Percentiles rank a stretch among this genome's conserved stretches.
Conservation (phyloP, 805 yeast genomes). For the Myxozyma kluyveri region DNA sequence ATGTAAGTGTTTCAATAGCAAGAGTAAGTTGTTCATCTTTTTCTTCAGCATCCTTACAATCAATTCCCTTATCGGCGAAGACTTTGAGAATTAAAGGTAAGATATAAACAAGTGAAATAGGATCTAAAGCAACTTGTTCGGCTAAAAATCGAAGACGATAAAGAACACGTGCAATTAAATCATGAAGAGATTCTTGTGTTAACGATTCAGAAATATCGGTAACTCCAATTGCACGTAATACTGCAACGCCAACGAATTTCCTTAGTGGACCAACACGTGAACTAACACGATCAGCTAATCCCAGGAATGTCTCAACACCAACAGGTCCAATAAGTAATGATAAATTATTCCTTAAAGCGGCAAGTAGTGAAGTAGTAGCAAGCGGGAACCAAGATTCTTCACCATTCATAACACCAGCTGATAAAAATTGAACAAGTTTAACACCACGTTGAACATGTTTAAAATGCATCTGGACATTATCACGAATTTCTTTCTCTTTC, state of each 20-base stretch:
- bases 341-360: conserved; percentile 43
- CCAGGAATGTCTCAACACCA: conserved; percentile 53
- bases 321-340: conserved; percentile 44
- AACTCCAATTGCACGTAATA: conserved; percentile 53
- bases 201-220: conserved; percentile 44
- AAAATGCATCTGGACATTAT: conserved; percentile 43
- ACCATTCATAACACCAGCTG: conserved; percentile 60
- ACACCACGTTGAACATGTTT: conserved; percentile 49
- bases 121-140: conserved; percentile 69
- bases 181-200: conserved; percentile 52
- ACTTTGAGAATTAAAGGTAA: conserved; percentile 72
- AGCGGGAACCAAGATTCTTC: conserved; percentile 66
- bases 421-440: conserved; percentile 53
- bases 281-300: conserved; percentile 52
- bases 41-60: conserved; percentile 58
- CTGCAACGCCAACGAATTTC: conserved; percentile 64
- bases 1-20: conserved; percentile 35
- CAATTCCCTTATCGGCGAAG: conserved; percentile 59
- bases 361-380: conserved; percentile 53
- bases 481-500: conserved; percentile 60
- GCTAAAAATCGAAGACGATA: conserved; percentile 73
- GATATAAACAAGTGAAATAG: conserved; percentile 65
- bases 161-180: conserved; percentile 61
- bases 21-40: conserved; percentile 82
- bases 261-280: conserved; percentile 52